phyloP scores from a whole-genome alignment of 2,329 filamentous ascomycete species.

The Arthroderma sp. region DNA sequence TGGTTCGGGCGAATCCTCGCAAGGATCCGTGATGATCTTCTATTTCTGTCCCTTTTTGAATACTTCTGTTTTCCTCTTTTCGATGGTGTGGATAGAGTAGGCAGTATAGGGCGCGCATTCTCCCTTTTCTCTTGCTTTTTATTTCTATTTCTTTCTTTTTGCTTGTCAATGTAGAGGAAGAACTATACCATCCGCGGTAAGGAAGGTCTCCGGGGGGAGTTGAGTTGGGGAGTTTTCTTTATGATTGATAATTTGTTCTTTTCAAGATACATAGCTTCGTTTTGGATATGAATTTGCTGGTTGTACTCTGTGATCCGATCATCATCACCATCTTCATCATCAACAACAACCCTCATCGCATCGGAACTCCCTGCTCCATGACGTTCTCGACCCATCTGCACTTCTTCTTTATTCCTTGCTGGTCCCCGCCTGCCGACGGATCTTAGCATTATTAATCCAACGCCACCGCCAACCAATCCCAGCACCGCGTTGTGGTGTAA shows the following conservation, averaged over 20 bases:
- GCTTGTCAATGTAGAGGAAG: not conserved
- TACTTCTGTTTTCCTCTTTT: not conserved
- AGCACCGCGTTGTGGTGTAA: no score
- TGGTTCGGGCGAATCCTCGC: slow-evolving; percentile 22
- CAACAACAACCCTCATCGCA: not conserved
- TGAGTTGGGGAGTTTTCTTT: not conserved
- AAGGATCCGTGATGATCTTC: slow-evolving; percentile 4
- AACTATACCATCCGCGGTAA: no score
- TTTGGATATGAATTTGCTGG: no score
- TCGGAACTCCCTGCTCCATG: no score
- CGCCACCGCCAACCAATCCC: no score
- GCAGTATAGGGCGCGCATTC: not conserved
- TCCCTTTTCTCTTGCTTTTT: not conserved
- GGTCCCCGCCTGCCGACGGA: no score
- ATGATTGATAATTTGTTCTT: not conserved
- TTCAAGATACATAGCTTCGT: not conserved
- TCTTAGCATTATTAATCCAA: no score
- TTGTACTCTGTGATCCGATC: not conserved
- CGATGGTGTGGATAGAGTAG: no score
- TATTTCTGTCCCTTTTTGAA: not conserved
- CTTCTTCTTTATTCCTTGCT: no score
- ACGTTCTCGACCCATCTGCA: no score
- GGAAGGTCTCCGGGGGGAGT: no score
- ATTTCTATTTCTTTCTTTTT: not conserved
- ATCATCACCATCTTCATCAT: not conserved